These are phyloP conservation scores for Xylariales sp. DNA, from an alignment of 2,329 filamentous ascomycete genomes.

Conservation along the genomic window DNA sequence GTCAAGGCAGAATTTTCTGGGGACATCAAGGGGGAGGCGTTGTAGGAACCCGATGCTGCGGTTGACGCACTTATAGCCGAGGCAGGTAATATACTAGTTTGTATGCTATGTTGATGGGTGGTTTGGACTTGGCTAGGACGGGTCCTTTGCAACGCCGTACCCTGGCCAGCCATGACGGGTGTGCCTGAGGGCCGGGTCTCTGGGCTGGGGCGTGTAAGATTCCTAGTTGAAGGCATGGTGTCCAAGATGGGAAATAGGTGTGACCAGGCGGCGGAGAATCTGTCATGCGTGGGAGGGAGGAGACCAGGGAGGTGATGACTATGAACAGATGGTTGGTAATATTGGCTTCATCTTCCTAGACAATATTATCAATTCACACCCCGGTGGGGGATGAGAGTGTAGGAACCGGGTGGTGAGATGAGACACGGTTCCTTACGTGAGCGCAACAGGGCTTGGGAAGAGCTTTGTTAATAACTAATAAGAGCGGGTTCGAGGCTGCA, in stretches of 20 bases:
- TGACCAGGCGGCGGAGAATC: slow-evolving; percentile 44
- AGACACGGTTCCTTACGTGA: slow-evolving; percentile 43
- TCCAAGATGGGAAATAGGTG: slow-evolving; percentile 45
- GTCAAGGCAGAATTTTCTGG: slow-evolving; percentile 62
- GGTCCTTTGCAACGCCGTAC: slow-evolving; percentile 54
- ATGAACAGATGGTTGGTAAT: slow-evolving; percentile 47
- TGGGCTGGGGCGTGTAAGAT: slow-evolving; percentile 48
- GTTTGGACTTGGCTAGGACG: slow-evolving; percentile 63
- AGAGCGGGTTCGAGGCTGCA: slow-evolving; percentile 48
- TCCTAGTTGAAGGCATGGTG: slow-evolving; percentile 52
- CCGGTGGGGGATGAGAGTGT: slow-evolving; percentile 34
- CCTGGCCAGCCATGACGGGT: slow-evolving; percentile 57
- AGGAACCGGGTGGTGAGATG: slow-evolving; percentile 42
- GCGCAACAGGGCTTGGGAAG: slow-evolving; percentile 38
- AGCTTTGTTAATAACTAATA: slow-evolving; percentile 46
- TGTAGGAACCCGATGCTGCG: slow-evolving; percentile 63
- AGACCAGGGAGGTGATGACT: slow-evolving; percentile 40
- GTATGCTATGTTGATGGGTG: slow-evolving; percentile 54
- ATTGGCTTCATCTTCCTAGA: slow-evolving; percentile 50
- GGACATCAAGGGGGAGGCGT: slow-evolving; percentile 67
- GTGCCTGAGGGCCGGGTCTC: slow-evolving; percentile 49
- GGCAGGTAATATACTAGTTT: slow-evolving; percentile 57
- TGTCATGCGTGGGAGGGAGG: slow-evolving; percentile 43
- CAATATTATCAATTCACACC: slow-evolving; percentile 44
- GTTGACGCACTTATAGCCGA: slow-evolving; percentile 69